phyloP scores from a whole-genome alignment of 2,329 filamentous ascomycete species.

The Hypoxylon sp. region DNA sequence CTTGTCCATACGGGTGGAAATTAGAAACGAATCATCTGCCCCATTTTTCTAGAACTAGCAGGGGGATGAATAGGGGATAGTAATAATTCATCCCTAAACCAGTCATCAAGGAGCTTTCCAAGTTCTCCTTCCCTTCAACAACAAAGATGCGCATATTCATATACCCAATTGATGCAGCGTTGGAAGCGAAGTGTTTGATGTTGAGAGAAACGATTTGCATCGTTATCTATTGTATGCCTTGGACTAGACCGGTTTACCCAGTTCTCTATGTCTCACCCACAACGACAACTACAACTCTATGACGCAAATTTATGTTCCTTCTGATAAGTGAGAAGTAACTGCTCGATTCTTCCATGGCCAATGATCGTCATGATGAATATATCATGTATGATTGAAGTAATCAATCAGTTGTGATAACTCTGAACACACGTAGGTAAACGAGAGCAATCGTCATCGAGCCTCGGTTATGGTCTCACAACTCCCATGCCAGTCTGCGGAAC shows the following conservation, averaged over 20 bases:
- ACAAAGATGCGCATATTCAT: neutral
- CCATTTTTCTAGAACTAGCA: neutral
- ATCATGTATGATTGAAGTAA: neutral
- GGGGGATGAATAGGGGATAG: neutral
- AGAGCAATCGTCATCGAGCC: slow-evolving; percentile 12
- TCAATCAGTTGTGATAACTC: slow-evolving; percentile 17
- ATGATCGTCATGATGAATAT: slow-evolving; percentile 3
- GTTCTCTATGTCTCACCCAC: neutral
- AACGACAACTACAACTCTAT: neutral
- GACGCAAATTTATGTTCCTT: slow-evolving; percentile 1
- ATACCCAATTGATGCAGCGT: neutral
- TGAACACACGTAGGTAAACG: neutral
- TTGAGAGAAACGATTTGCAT: neutral
- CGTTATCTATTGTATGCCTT: neutral
- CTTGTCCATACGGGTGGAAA: slow-evolving; percentile 9
- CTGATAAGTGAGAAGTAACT: neutral
- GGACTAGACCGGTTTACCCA: neutral
- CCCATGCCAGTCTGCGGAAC: slow-evolving; percentile 26
- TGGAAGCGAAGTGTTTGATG: neutral
- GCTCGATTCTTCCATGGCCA: neutral
- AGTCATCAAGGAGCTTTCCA: neutral
- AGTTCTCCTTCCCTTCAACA: neutral
- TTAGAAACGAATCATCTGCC: neutral
- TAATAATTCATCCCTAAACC: neutral
- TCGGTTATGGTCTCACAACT: slow-evolving; percentile 8